These are phyloP conservation scores for Haplosporangium gracile DNA, from an alignment of 192 early-diverging fungal species.

Conservation along the genomic window DNA sequence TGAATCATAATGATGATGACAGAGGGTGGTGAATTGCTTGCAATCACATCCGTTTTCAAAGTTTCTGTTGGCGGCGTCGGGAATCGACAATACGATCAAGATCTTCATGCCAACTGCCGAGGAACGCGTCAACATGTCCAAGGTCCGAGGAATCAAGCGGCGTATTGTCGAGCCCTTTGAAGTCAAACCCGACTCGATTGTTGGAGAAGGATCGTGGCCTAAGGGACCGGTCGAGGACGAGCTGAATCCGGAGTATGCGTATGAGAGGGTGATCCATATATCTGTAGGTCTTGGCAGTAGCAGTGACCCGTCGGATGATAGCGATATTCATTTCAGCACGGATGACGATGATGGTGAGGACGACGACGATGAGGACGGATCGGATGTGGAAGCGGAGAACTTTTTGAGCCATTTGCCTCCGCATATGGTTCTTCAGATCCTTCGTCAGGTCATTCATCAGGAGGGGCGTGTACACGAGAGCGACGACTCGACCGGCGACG, in stretches of 20 bases:
- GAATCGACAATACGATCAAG: constrained; percentile 82
- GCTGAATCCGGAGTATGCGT: constrained; percentile 20
- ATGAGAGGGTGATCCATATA: background rate
- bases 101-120: constrained; percentile 68
- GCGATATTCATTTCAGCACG: background rate
- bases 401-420: background rate
- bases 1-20: background rate
- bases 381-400: background rate
- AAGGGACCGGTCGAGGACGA: constrained; percentile 1
- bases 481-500: background rate
- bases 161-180: constrained; percentile 1
- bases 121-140: constrained; percentile 39
- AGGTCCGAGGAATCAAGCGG: constrained; percentile 27
- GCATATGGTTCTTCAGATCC: constrained; percentile 23
- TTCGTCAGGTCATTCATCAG: constrained; percentile 13
- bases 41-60: constrained; percentile 72
- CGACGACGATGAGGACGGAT: background rate
- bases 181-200: background rate
- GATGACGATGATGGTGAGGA: constrained; percentile 19
- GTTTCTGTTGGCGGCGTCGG: constrained; percentile 72
- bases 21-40: constrained; percentile 60
- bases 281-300: background rate
- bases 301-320: background rate
- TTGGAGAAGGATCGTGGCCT: background rate
- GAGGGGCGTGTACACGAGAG: constrained; percentile 1